A percentile compares a stretch with the other conserved stretches of the same genome.
Evolutionary conservation across 805 yeast genomes (phyloP).

Genomic region (Metschnikowia bowlesiae): DNA sequence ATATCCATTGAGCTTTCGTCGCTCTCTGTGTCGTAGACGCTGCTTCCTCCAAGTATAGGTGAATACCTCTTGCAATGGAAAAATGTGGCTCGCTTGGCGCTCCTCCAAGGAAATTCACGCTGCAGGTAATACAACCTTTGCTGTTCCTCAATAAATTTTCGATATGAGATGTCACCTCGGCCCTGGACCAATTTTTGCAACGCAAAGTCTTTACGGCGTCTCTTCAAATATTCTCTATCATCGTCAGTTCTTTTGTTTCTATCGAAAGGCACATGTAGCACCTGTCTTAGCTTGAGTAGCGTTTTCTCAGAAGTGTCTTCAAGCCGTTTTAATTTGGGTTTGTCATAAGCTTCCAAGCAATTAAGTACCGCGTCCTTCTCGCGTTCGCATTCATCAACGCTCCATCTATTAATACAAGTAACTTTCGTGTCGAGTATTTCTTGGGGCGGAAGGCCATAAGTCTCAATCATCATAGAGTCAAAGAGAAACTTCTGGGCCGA

Average conservation of each 20-base stretch:
- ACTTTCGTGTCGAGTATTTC: constrained; percentile 10
- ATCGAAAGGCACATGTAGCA: constrained; percentile 11
- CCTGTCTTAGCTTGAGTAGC: constrained; percentile 12
- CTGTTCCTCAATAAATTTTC: constrained; percentile 20
- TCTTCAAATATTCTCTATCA: constrained; percentile 10
- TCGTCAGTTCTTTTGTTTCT: constrained; percentile 10
- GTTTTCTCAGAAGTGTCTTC: neutral
- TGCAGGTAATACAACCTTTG: constrained; percentile 22
- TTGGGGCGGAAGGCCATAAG: constrained; percentile 3
- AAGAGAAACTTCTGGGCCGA: constrained; percentile 4
- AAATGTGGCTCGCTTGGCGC: constrained; percentile 5
- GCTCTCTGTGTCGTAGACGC: constrained; percentile 9
- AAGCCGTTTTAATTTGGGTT: neutral
- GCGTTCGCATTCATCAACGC: constrained; percentile 23
- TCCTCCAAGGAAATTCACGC: constrained; percentile 10
- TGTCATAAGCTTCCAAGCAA: neutral
- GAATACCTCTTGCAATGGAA: constrained; percentile 7
- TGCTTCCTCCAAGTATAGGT: constrained; percentile 15
- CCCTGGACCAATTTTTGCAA: constrained; percentile 26
- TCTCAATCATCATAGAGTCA: constrained; percentile 8
- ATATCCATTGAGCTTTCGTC: constrained; percentile 1
- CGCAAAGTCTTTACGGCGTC: constrained; percentile 17
- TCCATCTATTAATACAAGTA: constrained; percentile 31
- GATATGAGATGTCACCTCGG: constrained; percentile 21
- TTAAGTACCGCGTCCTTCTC: constrained; percentile 23